A percentile compares a stretch with the other conserved stretches of the same genome.
Evolutionary conservation across 768 basidiomycete genomes (phyloP).

Genomic region (Leccinellum albellum): DNA sequence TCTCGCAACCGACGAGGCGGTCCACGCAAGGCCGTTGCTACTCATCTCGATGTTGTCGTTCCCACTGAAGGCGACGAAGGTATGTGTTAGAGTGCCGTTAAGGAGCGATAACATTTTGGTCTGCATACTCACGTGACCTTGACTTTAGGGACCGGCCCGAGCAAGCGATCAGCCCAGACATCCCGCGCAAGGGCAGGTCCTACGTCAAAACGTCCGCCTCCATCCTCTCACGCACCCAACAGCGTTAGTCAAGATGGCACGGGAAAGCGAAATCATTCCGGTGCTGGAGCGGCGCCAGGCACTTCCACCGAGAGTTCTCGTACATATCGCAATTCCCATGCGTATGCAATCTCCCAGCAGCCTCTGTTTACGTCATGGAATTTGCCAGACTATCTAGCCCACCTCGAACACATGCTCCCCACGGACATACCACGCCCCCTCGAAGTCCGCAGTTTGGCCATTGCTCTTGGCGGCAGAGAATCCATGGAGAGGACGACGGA

Average conservation of each 20-base stretch:
- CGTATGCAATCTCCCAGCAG: constrained; percentile 75
- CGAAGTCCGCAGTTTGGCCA: constrained; percentile 55
- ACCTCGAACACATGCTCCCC: constrained; percentile 82
- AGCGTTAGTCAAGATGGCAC: constrained; percentile 42
- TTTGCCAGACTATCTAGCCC: constrained; percentile 88
- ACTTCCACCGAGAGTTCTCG: constrained; percentile 50
- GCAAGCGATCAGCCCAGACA: constrained; percentile 40
- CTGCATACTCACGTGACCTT: constrained; percentile 35
- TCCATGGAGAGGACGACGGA: constrained; percentile 62
- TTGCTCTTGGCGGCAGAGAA: constrained; percentile 43
- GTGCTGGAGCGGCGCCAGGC: constrained; percentile 33
- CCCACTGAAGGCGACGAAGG: constrained; percentile 61
- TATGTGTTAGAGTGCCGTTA: constrained; percentile 32
- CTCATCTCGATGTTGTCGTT: constrained; percentile 21
- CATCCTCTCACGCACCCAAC: constrained; percentile 29
- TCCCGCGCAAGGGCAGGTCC: constrained; percentile 32
- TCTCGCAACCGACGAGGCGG: constrained; percentile 32
- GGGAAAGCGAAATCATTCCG: constrained; percentile 47
- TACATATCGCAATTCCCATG: constrained; percentile 76
- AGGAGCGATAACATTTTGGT: neutral
- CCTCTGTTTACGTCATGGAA: constrained; percentile 83
- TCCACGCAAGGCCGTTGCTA: constrained; percentile 23
- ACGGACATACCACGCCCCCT: constrained; percentile 70
- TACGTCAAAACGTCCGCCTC: constrained; percentile 30
- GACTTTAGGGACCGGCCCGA: constrained; percentile 33